Conservation (phyloP, 2,329 filamentous ascomycete genomes). For the Zymoseptoria ardabiliae region DNA sequence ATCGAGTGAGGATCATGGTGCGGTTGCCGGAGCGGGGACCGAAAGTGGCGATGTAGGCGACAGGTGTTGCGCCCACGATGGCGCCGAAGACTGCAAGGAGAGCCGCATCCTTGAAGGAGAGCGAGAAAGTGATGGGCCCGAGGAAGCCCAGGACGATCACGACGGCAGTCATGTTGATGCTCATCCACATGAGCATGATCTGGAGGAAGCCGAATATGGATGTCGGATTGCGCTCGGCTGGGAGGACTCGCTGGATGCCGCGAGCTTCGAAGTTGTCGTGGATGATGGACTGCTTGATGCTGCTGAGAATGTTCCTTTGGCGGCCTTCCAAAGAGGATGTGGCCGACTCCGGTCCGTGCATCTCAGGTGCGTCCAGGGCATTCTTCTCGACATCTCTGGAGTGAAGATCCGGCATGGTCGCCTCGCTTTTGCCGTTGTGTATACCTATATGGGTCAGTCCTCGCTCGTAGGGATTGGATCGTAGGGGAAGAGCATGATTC, state of each 20-base stretch:
- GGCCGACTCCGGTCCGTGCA: neutral
- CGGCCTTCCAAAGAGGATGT: neutral
- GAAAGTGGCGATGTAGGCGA: slow-evolving; percentile 56
- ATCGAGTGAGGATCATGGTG: slow-evolving; percentile 55
- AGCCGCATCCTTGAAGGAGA: slow-evolving; percentile 52
- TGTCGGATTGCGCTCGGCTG: slow-evolving; percentile 47
- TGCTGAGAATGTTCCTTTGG: slow-evolving; percentile 4
- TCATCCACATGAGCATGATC: slow-evolving; percentile 53
- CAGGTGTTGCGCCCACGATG: slow-evolving; percentile 47
- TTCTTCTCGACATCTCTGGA: slow-evolving; percentile 8
- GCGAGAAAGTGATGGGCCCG: slow-evolving; percentile 50
- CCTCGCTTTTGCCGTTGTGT: slow-evolving; percentile 17
- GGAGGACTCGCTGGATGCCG: slow-evolving; percentile 52
- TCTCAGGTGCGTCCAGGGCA: neutral
- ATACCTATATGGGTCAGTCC: slow-evolving; percentile 31
- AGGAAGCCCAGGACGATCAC: slow-evolving; percentile 60
- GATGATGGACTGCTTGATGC: slow-evolving; percentile 36
- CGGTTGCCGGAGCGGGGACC: slow-evolving; percentile 55
- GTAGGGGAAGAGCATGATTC: slow-evolving; percentile 41
- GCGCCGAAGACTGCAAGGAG: slow-evolving; percentile 52
- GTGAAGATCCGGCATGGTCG: slow-evolving; percentile 1
- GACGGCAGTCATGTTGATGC: slow-evolving; percentile 56
- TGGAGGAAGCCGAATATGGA: slow-evolving; percentile 49
- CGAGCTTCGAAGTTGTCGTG: slow-evolving; percentile 52
- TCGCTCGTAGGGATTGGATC: slow-evolving; percentile 2